These are phyloP conservation scores for Oemleria cerasiformis DNA, from an alignment of 306 rosid species.

Conservation along the genomic window DNA sequence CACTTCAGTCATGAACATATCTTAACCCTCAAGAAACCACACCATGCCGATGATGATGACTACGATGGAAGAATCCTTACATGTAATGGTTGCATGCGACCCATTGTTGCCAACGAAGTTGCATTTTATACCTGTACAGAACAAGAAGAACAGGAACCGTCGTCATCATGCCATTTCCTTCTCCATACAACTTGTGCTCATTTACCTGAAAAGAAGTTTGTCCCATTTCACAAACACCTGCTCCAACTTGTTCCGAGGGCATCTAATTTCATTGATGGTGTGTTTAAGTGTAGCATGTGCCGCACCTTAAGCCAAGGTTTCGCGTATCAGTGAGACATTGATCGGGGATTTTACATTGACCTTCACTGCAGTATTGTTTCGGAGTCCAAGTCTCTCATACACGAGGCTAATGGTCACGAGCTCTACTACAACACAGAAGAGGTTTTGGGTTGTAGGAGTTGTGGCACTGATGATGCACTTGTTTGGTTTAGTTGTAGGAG, in stretches of 20 bases:
- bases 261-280: background rate
- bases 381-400: background rate
- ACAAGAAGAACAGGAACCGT: constrained; percentile 1
- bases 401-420: background rate
- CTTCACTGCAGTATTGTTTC: background rate
- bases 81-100: constrained; percentile 2
- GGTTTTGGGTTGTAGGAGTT: background rate
- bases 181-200: background rate
- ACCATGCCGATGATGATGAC: too few species aligned
- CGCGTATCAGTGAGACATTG: background rate
- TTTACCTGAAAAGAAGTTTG: background rate
- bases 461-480: background rate
- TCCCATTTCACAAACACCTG: background rate
- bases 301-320: background rate
- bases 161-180: background rate
- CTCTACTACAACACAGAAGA: background rate
- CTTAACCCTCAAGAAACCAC: background rate
- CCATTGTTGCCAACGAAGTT: background rate
- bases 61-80: background rate
- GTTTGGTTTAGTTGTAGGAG: background rate
- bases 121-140: background rate
- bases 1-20: background rate
- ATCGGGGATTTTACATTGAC: background rate
- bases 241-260: background rate
- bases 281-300: background rate